A percentile compares a stretch with the other conserved stretches of the same genome.
Evolutionary conservation across 345 rosid genomes (phyloP).

Genomic region (Melastoma malabathricum): DNA sequence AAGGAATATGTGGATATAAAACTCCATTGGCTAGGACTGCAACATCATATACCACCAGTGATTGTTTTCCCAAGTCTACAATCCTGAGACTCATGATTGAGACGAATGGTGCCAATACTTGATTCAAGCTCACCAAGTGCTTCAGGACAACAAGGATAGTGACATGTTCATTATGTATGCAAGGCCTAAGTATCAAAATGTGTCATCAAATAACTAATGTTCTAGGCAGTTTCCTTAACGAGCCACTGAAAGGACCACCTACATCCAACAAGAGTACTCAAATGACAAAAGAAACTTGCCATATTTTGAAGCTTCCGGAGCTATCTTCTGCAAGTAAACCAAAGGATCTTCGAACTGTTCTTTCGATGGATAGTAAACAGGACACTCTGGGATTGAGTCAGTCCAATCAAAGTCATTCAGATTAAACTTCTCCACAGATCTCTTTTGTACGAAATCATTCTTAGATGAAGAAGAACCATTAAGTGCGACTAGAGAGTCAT

Average conservation of each 20-base stretch:
- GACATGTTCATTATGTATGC: too few relatives aligned
- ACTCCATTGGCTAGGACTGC: too few relatives aligned
- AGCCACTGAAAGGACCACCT: background rate
- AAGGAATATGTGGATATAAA: too few relatives aligned
- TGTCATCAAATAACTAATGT: too few relatives aligned
- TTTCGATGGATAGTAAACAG: constrained; percentile 82
- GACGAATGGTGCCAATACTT: too few relatives aligned
- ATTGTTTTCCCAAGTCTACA: too few relatives aligned
- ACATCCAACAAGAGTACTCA: background rate
- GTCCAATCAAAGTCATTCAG: constrained; percentile 76
- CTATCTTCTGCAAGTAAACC: constrained; percentile 78
- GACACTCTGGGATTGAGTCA: constrained; percentile 82
- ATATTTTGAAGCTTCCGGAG: constrained; percentile 86
- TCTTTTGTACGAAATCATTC: constrained; percentile 37
- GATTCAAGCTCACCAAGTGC: too few relatives aligned
- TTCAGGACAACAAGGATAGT: too few relatives aligned
- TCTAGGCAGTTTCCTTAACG: too few relatives aligned
- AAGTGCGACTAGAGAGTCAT: constrained; percentile 20
- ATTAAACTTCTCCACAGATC: constrained; percentile 60
- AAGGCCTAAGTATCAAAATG: too few relatives aligned
- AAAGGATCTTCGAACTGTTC: constrained; percentile 97
- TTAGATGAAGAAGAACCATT: constrained; percentile 26
- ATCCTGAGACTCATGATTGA: too few relatives aligned
- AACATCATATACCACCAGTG: too few relatives aligned
- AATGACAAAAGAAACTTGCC: constrained; percentile 28